phyloP scores from a whole-genome alignment of 129 eudicot species.

The Sambucus nigra region DNA sequence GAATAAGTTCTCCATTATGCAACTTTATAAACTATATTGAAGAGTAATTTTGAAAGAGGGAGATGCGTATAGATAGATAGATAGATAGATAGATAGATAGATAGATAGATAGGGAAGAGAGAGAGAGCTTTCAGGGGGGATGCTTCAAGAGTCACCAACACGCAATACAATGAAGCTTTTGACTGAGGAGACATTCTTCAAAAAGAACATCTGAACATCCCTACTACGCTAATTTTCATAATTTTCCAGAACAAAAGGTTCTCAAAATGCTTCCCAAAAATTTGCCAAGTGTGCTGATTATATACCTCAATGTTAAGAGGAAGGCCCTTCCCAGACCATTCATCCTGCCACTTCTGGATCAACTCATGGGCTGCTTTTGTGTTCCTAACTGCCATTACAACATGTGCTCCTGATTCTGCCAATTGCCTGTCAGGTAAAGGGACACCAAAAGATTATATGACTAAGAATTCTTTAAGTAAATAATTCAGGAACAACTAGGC shows the following conservation, averaged over 20 bases:
- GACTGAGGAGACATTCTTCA: neutral
- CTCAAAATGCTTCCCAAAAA: neutral
- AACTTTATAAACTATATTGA: neutral
- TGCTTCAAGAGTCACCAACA: neutral
- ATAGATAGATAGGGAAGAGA: neutral
- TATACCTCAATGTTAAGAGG: conserved; percentile 85
- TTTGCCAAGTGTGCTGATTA: neutral
- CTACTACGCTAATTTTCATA: neutral
- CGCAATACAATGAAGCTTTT: neutral
- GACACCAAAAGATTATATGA: neutral
- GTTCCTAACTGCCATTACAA: conserved; percentile 92
- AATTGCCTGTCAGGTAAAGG: conserved; percentile 45
- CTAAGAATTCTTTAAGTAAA: too few relatives aligned
- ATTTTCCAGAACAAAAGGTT: neutral
- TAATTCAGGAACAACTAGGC: too few relatives aligned
- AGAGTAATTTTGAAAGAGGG: neutral
- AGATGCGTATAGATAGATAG: too few relatives aligned
- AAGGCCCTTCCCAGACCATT: conserved; percentile 77
- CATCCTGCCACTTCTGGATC: conserved; percentile 76
- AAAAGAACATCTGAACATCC: neutral
- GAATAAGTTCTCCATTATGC: conserved; percentile 5
- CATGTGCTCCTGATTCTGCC: conserved; percentile 90
- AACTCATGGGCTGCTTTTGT: conserved; percentile 58
- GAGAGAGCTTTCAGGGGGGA: conserved; percentile 4
- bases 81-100: neutral